Base-by-base conservation (phyloP, 345 rosid species). In the Boechera divaricarpa region DNA sequence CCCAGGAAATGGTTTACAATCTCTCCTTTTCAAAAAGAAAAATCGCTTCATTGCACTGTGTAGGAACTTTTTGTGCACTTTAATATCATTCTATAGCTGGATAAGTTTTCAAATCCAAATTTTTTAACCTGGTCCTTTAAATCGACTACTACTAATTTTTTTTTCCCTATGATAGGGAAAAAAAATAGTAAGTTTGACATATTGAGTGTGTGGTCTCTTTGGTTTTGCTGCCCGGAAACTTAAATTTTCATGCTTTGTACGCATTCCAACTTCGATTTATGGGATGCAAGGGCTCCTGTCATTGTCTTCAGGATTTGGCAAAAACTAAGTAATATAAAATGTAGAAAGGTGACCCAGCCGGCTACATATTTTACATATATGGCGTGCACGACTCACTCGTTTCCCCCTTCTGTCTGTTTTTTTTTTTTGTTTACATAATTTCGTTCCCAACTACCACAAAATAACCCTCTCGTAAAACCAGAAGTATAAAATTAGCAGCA, bases 341-440 rank as follows among this genome's bases (percentile, higher is more conserved):
- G 53, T 4, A 1, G 72, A 48, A 26, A 42, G 53, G 58, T 69
- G 75, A 76, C 36, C 21, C 15, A 15, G 58, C 58, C 38, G 39
- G 75, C 66, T 77, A 68, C 74, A 59, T 73, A 38, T 29, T 39
- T 9, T 9, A 11, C 31, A 39, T 54, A 44, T 8, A 64, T 70
- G 62, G 62, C 81, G 81, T 77, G 67, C 72, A 77, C 77, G 81
- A 48, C 55, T 77, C 63, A 28, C 60, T 77, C 66, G 80, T 63
- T 69, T 61, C 28, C 67, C 4, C 44, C 44, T 49, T 38, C 6
- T 64, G 4, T 47, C 2, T 21, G 24, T 21, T 1, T 41, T 63
- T 10, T 41, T 54, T 16, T 35, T 11, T 6, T 7, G 10, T 13
- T 39, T 31, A 13, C 38, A 49, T 61, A 76, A 68, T 42, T 61